Percentiles rank a stretch among this genome's conserved stretches.
Conservation (phyloP, 2,329 filamentous ascomycete genomes). For the Cladosporium sp. region DNA sequence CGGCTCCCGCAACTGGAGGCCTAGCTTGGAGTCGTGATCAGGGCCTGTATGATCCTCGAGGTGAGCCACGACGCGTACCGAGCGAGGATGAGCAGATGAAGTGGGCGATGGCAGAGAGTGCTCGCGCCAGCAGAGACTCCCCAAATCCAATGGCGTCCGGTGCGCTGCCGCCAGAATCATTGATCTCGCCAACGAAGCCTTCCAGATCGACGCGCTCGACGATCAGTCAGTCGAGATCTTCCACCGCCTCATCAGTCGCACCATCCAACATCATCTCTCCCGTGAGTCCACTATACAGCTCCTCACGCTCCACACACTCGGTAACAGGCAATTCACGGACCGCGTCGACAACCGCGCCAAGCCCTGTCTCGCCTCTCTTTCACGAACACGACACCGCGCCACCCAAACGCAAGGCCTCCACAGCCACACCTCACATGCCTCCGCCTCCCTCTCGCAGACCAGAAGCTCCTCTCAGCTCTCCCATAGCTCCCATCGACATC, state of each 20-base stretch:
- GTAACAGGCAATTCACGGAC: not conserved
- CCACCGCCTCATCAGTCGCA: not conserved
- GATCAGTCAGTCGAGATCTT: not conserved
- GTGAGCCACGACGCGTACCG: slow-evolving; percentile 11
- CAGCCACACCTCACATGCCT: not conserved
- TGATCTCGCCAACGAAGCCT: slow-evolving; percentile 16
- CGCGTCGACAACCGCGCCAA: slow-evolving; percentile 1
- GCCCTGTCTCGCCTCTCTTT: slow-evolving; percentile 12
- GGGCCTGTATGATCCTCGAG: slow-evolving; percentile 30
- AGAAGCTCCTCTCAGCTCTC: slow-evolving; percentile 9
- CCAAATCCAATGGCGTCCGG: slow-evolving; percentile 1
- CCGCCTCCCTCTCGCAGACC: slow-evolving; percentile 14
- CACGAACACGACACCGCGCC: slow-evolving; percentile 5
- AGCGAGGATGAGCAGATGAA: slow-evolving; percentile 35
- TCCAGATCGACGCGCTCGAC: slow-evolving; percentile 1
- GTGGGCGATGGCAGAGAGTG: slow-evolving; percentile 34
- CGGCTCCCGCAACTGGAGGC: slow-evolving; percentile 49
- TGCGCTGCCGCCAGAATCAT: slow-evolving; percentile 6
- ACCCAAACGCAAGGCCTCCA: slow-evolving; percentile 10
- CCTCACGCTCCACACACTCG: not conserved
- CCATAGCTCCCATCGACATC: slow-evolving; percentile 25
- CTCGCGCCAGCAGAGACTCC: not conserved
- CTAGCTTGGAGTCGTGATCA: slow-evolving; percentile 34
- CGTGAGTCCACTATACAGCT: slow-evolving; percentile 2
- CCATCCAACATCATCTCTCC: slow-evolving; percentile 7